Conservation (phyloP, 1,284 basidiomycete genomes). For the Pseudozyma sp. region DNA sequence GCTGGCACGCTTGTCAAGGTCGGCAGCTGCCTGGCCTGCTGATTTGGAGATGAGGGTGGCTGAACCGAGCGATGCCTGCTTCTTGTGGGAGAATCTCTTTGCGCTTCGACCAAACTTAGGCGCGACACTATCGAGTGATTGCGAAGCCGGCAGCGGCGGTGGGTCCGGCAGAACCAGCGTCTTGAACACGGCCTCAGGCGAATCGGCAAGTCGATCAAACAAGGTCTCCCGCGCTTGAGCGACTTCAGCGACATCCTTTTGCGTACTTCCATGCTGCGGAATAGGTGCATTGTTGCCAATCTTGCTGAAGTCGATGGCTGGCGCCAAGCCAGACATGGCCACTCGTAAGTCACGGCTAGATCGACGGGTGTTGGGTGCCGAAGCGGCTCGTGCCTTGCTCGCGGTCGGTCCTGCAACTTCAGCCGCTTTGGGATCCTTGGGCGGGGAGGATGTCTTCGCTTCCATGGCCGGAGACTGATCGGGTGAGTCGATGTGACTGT, state of each 20-base stretch:
- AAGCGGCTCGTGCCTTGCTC: background rate
- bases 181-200: conserved; percentile 36
- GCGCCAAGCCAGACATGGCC: background rate
- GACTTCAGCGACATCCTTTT: background rate
- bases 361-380: background rate
- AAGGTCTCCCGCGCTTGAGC: conserved; percentile 6
- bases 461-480: conserved; percentile 9
- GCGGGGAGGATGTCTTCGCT: background rate
- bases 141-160: conserved; percentile 15
- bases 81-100: conserved; percentile 22
- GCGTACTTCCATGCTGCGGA: background rate
- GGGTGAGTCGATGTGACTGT: conserved; percentile 34
- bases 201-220: conserved; percentile 34
- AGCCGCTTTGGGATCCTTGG: background rate
- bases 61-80: conserved; percentile 35
- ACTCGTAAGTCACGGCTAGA: background rate
- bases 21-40: conserved; percentile 21
- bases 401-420: background rate
- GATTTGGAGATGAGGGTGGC: conserved; percentile 31
- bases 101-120: background rate
- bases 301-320: background rate
- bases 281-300: background rate
- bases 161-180: conserved; percentile 21
- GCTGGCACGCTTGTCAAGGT: conserved; percentile 28
- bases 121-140: conserved; percentile 24